Evolutionary conservation across 2,329 filamentous ascomycete species (phyloP), one percentile per base, ranked within the genome.

Genomic region (Eurotiales sp.): DNA sequence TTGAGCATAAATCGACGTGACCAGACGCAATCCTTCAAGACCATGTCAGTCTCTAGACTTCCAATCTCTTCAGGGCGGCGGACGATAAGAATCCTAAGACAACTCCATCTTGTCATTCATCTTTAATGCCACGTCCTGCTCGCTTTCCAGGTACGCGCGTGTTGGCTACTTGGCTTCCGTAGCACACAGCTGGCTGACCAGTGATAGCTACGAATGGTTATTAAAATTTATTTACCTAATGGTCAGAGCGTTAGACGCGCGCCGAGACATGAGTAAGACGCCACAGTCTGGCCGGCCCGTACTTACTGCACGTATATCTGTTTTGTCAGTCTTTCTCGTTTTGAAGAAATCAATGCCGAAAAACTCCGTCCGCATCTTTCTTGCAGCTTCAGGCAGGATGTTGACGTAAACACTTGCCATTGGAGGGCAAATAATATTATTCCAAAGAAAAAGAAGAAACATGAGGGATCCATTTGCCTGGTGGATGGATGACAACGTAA

Each of bases 81-180:
- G n/a, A n/a, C n/a, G n/a, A n/a, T n/a, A n/a, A n/a, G n/a, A n/a
- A n/a, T n/a, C n/a, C n/a, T n/a, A n/a, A n/a, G n/a, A n/a, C n/a
- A n/a, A n/a, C n/a, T n/a, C n/a, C n/a, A n/a, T n/a, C n/a, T n/a
- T n/a, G n/a, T n/a, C n/a, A n/a, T n/a, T n/a, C n/a, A n/a, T n/a
- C n/a, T n/a, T 37, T 46, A 46, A 32, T 46, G 44, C 44, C 44
- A 46, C 44, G 22, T n/a, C 44, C 32, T 19, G 14, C 15, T 29
- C 19, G 15, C 32, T 46, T 7, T 48, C n/a, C 32, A 27, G 21
- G 40, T 37, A 41, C 25, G 3, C n/a, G n/a, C 34, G n/a, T 8
- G 19, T 36, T 17, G 15, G 17, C n/a, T n/a, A n/a, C n/a, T n/a
- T n/a, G n/a, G n/a, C n/a, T n/a, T n/a, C n/a, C n/a, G n/a, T n/a